Evolutionary conservation across 805 yeast species (phyloP), one percentile per base, ranked within the genome.

Genomic region (Teunomyces pallodes): DNA sequence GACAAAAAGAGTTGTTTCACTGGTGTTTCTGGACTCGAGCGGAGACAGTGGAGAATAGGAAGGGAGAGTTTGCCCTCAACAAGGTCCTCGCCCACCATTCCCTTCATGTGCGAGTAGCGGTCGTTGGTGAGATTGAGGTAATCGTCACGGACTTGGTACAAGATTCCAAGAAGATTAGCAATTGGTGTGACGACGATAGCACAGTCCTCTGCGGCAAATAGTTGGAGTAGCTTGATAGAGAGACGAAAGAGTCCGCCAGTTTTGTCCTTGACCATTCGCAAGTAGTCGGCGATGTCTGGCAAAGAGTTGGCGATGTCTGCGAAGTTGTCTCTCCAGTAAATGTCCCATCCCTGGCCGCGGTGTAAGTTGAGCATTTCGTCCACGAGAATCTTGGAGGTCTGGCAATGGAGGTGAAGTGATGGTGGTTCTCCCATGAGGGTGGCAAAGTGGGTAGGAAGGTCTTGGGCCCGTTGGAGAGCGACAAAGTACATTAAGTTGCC

Each of bases 211-310:
- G 14, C 43, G 24, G 38, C 24, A 20, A 53, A 54, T 12, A 56
- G 57, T 46, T 77, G 83, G 79, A 90, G 74, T 32, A 90, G 65
- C 50, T 83, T 72, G 3, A 86, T 81, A 0, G 92, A 83, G 31
- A 91, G 69, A 53, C 97, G 73, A 60, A 90, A 87, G 31, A 91
- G 70, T 0, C 97, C 97, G 1, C 96, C 96, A 0, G 97, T 91
- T 45, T 71, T 91, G 60, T 89, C 84, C 77, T 80, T 79, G 7
- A 87, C 96, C 97, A 92, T 91, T 33, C 75, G 75, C 30, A 83
- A 62, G 59, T 91, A 91, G 58, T 87, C 65, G 32, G 62, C 61
- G 38, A 64, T 58, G 1, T 54, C 29, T 2, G 75, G 75, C 16
- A 65, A 47, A 26, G 43, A 31, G 1, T 17, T 14, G 35, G 54